Conservation (phyloP, 2,329 filamentous ascomycete species). For the Tolypocladium tundrense region DNA sequence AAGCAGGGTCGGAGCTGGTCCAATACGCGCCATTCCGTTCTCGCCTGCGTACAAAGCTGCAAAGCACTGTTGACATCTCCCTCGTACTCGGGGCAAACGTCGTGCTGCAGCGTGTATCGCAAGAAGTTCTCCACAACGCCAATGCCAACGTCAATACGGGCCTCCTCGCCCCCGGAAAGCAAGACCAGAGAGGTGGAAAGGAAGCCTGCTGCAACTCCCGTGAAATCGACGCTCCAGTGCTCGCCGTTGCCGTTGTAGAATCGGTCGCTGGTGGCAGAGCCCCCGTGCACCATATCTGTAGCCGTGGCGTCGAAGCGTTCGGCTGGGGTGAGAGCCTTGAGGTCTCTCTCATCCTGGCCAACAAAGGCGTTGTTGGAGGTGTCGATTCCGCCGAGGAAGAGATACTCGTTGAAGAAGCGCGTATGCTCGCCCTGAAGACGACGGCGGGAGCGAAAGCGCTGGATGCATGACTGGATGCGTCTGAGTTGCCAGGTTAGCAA, state of each 20-base stretch:
- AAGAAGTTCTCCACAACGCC: conserved; percentile 75
- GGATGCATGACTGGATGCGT: conserved; percentile 77
- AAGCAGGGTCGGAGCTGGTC: conserved; percentile 40
- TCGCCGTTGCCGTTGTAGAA: conserved; percentile 43
- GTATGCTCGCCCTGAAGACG: conserved; percentile 56
- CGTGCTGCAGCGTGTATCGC: conserved; percentile 74
- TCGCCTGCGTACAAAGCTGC: conserved; percentile 54
- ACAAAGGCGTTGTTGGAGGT: conserved; percentile 45
- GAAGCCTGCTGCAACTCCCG: conserved; percentile 66
- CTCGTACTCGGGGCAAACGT: conserved; percentile 74
- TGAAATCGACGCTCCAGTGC: conserved; percentile 74
- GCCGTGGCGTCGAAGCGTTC: conserved; percentile 57
- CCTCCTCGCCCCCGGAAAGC: conserved; percentile 44
- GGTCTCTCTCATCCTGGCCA: conserved; percentile 47
- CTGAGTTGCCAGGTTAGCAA: conserved; percentile 26
- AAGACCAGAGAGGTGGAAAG: conserved; percentile 52
- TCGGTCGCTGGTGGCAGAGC: conserved; percentile 26
- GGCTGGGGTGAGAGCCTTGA: conserved; percentile 40
- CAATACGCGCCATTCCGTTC: conserved; percentile 54
- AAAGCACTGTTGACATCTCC: conserved; percentile 57
- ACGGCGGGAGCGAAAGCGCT: conserved; percentile 67
- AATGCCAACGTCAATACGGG: conserved; percentile 45
- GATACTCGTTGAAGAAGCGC: conserved; percentile 66
- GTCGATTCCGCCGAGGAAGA: conserved; percentile 74
- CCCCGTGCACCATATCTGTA: conserved; percentile 44